Evolutionary conservation across 495 filamentous ascomycete genomes (phyloP).

Genomic region (Penicillium turbatum): DNA sequence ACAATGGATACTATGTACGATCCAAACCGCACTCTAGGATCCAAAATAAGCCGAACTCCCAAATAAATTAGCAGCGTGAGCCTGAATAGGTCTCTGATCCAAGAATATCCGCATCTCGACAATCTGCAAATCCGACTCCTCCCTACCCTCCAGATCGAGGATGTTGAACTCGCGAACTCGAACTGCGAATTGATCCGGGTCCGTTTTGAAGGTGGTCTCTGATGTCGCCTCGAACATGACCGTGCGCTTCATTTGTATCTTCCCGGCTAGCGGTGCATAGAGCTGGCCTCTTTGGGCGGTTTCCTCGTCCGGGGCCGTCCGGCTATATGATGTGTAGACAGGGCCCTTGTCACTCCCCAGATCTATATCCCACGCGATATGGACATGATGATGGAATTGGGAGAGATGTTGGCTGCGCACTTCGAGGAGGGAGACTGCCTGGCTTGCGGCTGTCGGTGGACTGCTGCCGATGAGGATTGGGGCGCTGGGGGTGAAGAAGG

Average conservation of each 20-base stretch:
- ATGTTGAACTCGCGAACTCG: conserved; percentile 25
- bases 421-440: conserved; percentile 17
- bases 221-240: conserved; percentile 28
- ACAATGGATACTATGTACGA: background rate
- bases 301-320: background rate
- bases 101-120: conserved; percentile 24
- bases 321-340: background rate
- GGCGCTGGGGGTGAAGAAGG: conserved; percentile 20
- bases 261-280: conserved; percentile 8
- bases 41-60: conserved; percentile 10
- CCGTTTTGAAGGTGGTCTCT: conserved; percentile 17
- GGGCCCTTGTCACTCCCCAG: background rate
- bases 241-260: conserved; percentile 15
- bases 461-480: conserved; percentile 17
- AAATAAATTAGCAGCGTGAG: conserved; percentile 15
- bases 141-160: conserved; percentile 14
- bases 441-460: conserved; percentile 7
- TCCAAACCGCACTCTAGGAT: background rate
- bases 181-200: conserved; percentile 21
- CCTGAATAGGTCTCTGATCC: conserved; percentile 21
- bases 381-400: conserved; percentile 15
- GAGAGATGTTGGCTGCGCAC: conserved; percentile 15
- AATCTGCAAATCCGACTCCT: conserved; percentile 10
- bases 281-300: conserved; percentile 2
- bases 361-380: conserved; percentile 28